Evolutionary conservation across 2,329 filamentous ascomycete genomes (phyloP).

Genomic region (Penicillium sclerotigenum): DNA sequence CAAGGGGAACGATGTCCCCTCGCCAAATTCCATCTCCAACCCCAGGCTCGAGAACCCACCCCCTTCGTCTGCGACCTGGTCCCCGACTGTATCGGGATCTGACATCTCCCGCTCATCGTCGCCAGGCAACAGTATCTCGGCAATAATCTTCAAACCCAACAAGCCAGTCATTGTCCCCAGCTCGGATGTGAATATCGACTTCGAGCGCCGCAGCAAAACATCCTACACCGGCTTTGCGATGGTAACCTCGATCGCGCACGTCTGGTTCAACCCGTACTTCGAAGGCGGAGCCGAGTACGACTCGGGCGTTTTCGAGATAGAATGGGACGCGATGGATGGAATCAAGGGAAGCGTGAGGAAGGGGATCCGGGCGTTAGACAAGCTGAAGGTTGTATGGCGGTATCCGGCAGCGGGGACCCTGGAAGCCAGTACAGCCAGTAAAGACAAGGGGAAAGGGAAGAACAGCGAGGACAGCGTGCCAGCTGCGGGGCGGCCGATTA

Average conservation of each 20-base stretch:
- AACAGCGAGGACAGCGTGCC: conserved; percentile 25
- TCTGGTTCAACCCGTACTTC: conserved; percentile 96
- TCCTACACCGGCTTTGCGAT: conserved; percentile 76
- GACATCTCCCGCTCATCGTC: conserved; percentile 11
- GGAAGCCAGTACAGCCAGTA: not conserved
- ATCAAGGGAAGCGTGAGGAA: conserved; percentile 86
- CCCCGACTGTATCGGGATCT: conserved; percentile 11
- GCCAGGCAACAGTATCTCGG: conserved; percentile 55
- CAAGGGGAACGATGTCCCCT: not conserved
- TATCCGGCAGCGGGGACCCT: conserved; percentile 30
- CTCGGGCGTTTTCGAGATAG: conserved; percentile 67
- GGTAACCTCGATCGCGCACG: conserved; percentile 88
- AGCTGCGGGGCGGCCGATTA: conserved; percentile 48
- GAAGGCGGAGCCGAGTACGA: conserved; percentile 73
- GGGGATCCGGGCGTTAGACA: conserved; percentile 77
- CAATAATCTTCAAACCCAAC: conserved; percentile 73
- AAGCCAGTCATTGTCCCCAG: conserved; percentile 68
- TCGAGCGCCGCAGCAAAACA: conserved; percentile 80
- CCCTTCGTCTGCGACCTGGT: conserved; percentile 10
- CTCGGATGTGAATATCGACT: conserved; percentile 84
- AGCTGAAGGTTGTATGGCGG: conserved; percentile 81
- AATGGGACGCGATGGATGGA: conserved; percentile 83
- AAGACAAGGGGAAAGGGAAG: conserved; percentile 7
- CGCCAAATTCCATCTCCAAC: not conserved
- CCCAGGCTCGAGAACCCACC: not conserved